These are phyloP conservation scores for Phytophthora ohioensis DNA, from an alignment of 352 stramenopile species.

Conservation along the genomic window DNA sequence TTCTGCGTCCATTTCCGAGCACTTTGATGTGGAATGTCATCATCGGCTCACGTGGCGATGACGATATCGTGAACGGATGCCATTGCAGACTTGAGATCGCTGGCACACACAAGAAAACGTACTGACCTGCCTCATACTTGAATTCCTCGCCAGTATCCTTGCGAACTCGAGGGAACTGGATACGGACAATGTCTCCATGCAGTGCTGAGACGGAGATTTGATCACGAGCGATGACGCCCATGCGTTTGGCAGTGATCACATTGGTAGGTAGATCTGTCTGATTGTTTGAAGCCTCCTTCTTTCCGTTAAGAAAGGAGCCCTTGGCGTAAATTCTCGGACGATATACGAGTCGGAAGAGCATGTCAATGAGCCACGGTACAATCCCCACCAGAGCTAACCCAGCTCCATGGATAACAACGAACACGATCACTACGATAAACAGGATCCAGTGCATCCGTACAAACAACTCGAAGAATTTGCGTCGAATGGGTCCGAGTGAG, in stretches of 20 bases:
- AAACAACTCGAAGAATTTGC: slow-evolving; percentile 30
- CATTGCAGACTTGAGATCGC: slow-evolving; percentile 63
- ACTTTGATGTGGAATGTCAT: slow-evolving; percentile 65
- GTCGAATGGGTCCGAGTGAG: slow-evolving; percentile 41
- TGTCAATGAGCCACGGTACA: slow-evolving; percentile 38
- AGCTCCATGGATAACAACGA: slow-evolving; percentile 46
- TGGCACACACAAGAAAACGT: slow-evolving; percentile 55
- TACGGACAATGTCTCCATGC: slow-evolving; percentile 9
- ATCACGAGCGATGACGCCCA: slow-evolving; percentile 20
- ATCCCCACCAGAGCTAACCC: slow-evolving; percentile 34
- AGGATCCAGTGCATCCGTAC: slow-evolving; percentile 53
- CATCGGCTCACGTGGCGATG: slow-evolving; percentile 59
- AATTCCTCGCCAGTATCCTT: slow-evolving; percentile 39
- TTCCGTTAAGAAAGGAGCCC: slow-evolving; percentile 13
- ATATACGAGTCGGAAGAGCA: slow-evolving; percentile 41
- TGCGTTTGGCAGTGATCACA: slow-evolving; percentile 13
- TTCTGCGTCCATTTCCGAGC: slow-evolving; percentile 63
- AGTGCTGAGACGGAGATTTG: slow-evolving; percentile 3
- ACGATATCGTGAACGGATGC: slow-evolving; percentile 89
- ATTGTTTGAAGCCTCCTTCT: not conserved
- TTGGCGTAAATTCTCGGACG: slow-evolving; percentile 15
- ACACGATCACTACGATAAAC: slow-evolving; percentile 47
- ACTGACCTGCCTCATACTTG: slow-evolving; percentile 36
- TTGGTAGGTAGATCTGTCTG: not conserved
- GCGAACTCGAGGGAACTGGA: slow-evolving; percentile 20